Evolutionary conservation across 306 rosid genomes (phyloP), one percentile per base, ranked within the genome.

Genomic region (cucumber (Cucumis sativus)): DNA sequence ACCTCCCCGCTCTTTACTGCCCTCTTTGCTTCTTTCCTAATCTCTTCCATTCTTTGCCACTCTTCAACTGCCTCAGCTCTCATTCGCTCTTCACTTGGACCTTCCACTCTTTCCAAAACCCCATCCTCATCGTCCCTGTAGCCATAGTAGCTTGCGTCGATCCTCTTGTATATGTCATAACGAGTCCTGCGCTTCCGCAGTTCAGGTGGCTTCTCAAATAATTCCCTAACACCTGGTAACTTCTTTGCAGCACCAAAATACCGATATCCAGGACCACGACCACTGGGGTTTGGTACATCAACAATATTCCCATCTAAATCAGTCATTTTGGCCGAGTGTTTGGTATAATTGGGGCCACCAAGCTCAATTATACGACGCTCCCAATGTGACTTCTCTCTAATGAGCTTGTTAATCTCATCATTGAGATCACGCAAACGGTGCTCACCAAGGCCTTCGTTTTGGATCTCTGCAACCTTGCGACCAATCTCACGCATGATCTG

Each of bases 401-500:
- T 90, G 23, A 95, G 97, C 65, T 92, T 92, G 84, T 95, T 95
- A 74, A 95, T 92, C 83, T 95, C 96, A n/a, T 95, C 98, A 52
- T 95, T 90, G 83, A 95, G 92, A 84, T 92, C 98, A 9, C 96
- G 93, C 47, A 89, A 96, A n/a, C 96, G 98, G 85, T 95, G 98
- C 85, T 92, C 97, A 1, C 96, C 97, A 39, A 95, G 93, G 14
- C 93, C 97, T 75, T 95, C 93, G 81, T 95, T 95, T 69, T 95
- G 98, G 80, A 95, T 89, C 91, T 95, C 98, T n/a, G 98, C 93
- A 68, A 92, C 98, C 56, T 94, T 94, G 17, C 92, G 95, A n/a
- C 97, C 98, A 61, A 94, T 89, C 79, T 94, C 98, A 1, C 96
- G 92, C 93, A 94, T 89, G 82, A 94, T 94, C 47, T 92, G 96